Base-by-base conservation (phyloP, 352 stramenopile genomes). In the Phytophthora palmivora region DNA sequence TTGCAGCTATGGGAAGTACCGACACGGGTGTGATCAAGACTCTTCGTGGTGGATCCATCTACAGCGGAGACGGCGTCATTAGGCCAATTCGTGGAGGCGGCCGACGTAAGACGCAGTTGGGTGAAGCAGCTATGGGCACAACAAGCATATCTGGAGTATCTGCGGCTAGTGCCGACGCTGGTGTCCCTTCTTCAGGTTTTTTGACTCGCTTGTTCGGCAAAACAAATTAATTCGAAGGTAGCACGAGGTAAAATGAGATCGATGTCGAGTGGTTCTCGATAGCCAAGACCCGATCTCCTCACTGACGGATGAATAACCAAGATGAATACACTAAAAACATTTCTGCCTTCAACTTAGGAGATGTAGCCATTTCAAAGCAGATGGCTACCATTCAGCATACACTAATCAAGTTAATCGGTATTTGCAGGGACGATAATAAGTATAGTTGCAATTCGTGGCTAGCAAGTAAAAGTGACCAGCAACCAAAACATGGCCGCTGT, bases 401-500 rank as follows among this genome's bases (percentile, higher is more conserved):
- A 58, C 39, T 44, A 6, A 26, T 30, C 22, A 30, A 50, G 19
- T 50, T 4, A 54, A 73, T 62, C 32, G 10, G 26, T 52, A 70
- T 70, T 58, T 6, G 33, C 45, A 69, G 64, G 64, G n/a, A n/a
- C n/a, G n/a, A n/a, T 49, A 24, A 42, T 15, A 2, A 4, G n/a
- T n/a, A n/a, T n/a, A n/a, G 22, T 68, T 33, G 14, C 33, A 47
- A 57, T 62, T 66, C 36, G 63, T 70, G 47, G 53, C 39, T 58
- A 37, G 21, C 12, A 48, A 46, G 39, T 41, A 9, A 49, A 30
- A 36, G 50, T 24, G 38, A 34, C 30, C 30, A 36, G 50, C 32
- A 43, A n/a, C n/a, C n/a, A n/a, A 21, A 51, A 37, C 18, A 95
- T 96, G 85, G 88, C 87, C 33, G 82, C 67, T 2, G 67, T 99